These are phyloP conservation scores for Sanghuangporus sanghuang DNA, from an alignment of 1,284 basidiomycete genomes.

Conservation along the genomic window DNA sequence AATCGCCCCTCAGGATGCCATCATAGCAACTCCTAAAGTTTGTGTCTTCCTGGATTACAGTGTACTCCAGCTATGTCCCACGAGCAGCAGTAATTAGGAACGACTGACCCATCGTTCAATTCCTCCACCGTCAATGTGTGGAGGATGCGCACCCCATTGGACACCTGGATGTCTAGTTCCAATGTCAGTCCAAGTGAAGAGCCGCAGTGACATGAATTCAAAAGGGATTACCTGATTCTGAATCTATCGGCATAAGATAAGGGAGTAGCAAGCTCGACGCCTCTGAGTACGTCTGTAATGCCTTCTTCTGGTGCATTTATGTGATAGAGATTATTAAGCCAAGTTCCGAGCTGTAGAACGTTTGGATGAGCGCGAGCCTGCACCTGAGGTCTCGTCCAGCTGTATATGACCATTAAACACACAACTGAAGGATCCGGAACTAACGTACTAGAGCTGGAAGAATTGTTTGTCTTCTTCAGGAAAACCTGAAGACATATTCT, in stretches of 20 bases:
- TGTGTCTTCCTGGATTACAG: slow-evolving; percentile 48
- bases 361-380: slow-evolving; percentile 73
- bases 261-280: slow-evolving; percentile 66
- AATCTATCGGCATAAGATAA: slow-evolving; percentile 81
- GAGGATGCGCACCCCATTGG: slow-evolving; percentile 61
- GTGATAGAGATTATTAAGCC: slow-evolving; percentile 64
- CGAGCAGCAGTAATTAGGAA: background rate
- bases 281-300: slow-evolving; percentile 34
- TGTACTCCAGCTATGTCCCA: background rate
- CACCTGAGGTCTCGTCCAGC: slow-evolving; percentile 69
- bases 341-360: slow-evolving; percentile 50
- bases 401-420: slow-evolving; percentile 22
- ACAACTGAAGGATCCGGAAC: background rate
- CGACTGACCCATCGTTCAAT: slow-evolving; percentile 67
- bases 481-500: slow-evolving; percentile 29
- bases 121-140: slow-evolving; percentile 78
- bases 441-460: slow-evolving; percentile 60
- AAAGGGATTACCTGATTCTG: slow-evolving; percentile 44
- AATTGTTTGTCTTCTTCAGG: slow-evolving; percentile 64
- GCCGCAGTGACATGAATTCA: background rate
- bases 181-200: background rate
- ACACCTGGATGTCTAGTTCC: slow-evolving; percentile 55
- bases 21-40: slow-evolving; percentile 62
- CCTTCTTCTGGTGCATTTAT: background rate
- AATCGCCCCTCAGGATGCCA: slow-evolving; percentile 63